Conservation (phyloP, 257 asterid species). For the Nyctanthes arbortristis region DNA sequence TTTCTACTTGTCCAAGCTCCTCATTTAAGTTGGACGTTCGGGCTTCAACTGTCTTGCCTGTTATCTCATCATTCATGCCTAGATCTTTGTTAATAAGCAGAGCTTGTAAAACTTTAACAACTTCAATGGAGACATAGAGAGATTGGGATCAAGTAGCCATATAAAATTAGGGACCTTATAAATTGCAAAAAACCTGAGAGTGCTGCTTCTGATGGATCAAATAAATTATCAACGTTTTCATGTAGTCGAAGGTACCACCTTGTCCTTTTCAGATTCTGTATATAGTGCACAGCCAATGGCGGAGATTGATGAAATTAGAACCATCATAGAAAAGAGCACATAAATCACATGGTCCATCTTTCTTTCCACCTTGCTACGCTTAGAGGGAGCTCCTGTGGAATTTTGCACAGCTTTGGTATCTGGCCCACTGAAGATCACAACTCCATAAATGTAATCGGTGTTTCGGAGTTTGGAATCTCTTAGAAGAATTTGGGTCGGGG, state of each 20-base stretch:
- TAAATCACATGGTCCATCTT: conserved; percentile 60
- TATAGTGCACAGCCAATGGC: conserved; percentile 41
- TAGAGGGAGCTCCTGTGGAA: conserved; percentile 62
- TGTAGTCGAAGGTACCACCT: conserved; percentile 45
- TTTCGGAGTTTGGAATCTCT: conserved; percentile 74
- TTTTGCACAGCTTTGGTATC: conserved; percentile 62
- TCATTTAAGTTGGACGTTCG: conserved; percentile 69
- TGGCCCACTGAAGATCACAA: conserved; percentile 54
- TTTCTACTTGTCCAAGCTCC: conserved; percentile 75
- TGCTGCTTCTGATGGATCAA: conserved; percentile 27
- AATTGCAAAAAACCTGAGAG: conserved; percentile 48
- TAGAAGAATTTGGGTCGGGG: conserved; percentile 48
- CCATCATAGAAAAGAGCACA: conserved; percentile 48
- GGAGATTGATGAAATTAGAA: conserved; percentile 41
- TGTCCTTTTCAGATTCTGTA: conserved; percentile 21
- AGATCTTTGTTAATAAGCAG: conserved; percentile 54
- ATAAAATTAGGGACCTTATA: conserved; percentile 49
- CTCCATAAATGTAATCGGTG: conserved; percentile 55
- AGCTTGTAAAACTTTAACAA: conserved; percentile 67
- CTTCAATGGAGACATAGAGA: conserved; percentile 65
- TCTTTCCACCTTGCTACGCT: conserved; percentile 59
- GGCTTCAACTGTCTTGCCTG: conserved; percentile 52
- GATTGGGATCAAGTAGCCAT: conserved; percentile 75
- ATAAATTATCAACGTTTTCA: conserved; percentile 18
- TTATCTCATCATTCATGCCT: conserved; percentile 52